Conservation (phyloP, 495 filamentous ascomycete genomes). For the Podospora anserina region DNA sequence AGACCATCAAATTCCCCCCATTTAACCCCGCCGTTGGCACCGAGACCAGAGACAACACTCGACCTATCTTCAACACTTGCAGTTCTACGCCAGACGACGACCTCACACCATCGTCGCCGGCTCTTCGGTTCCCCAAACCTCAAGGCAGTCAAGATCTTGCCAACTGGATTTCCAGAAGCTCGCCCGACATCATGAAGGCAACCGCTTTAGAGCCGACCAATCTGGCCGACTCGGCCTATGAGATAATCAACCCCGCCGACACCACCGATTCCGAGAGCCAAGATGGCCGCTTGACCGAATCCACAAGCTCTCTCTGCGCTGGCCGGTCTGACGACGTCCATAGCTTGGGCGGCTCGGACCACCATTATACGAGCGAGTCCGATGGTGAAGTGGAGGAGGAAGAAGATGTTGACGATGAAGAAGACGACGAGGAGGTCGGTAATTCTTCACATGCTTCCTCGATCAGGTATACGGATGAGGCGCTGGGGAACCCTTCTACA, state of each 20-base stretch:
- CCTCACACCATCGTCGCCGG: constrained; percentile 34
- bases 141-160: constrained; percentile 48
- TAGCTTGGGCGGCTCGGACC: constrained; percentile 53
- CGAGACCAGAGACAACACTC: constrained; percentile 11
- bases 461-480: constrained; percentile 37
- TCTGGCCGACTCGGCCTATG: constrained; percentile 57
- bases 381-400: constrained; percentile 21
- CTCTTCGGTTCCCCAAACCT: constrained; percentile 50
- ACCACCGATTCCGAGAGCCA: constrained; percentile 42
- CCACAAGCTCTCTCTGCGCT: constrained; percentile 49
- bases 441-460: constrained; percentile 44
- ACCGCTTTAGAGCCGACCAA: constrained; percentile 39
- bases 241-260: constrained; percentile 50
- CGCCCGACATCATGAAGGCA: constrained; percentile 48
- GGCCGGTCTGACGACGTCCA: constrained; percentile 50
- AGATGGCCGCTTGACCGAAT: constrained; percentile 50
- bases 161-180: constrained; percentile 51
- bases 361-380: constrained; percentile 37
- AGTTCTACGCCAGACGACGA: not conserved
- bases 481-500: constrained; percentile 43
- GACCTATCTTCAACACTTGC: not conserved
- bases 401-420: constrained; percentile 38
- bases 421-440: constrained; percentile 43
- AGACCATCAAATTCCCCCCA: constrained; percentile 17
- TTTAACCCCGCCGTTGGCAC: not conserved